phyloP scores from a whole-genome alignment of 345 rosid species.

The Populus deltoides region DNA sequence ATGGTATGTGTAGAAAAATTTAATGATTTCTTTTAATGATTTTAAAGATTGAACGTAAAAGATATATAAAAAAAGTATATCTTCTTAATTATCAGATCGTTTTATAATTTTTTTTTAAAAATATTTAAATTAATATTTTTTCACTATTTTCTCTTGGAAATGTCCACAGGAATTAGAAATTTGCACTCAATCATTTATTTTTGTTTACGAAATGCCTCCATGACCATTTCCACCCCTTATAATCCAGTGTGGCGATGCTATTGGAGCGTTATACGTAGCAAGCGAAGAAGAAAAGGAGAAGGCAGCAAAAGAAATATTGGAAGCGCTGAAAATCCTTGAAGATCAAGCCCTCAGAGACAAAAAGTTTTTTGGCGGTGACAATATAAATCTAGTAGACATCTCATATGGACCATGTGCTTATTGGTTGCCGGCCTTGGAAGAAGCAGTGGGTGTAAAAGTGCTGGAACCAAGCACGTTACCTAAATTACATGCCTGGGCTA shows the following conservation, averaged over 20 bases:
- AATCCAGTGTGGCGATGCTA: not conserved
- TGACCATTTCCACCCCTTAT: not conserved
- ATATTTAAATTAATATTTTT: too few species aligned
- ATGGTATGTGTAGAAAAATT: too few species aligned
- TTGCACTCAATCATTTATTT: not conserved
- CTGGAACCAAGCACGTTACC: slow-evolving; percentile 9
- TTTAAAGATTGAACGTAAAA: too few species aligned
- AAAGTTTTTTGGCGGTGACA: slow-evolving; percentile 8
- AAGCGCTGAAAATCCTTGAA: slow-evolving; percentile 3
- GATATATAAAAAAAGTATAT: too few species aligned
- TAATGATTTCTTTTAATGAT: too few species aligned
- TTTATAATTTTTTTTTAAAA: too few species aligned
- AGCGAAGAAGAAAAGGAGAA: slow-evolving; percentile 1
- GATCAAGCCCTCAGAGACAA: slow-evolving; percentile 10
- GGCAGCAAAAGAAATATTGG: not conserved
- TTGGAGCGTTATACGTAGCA: not conserved
- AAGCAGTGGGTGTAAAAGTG: not conserved
- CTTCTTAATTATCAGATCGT: too few species aligned
- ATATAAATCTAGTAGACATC: slow-evolving; percentile 2
- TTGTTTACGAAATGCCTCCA: not conserved
- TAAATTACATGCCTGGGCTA: slow-evolving; percentile 5
- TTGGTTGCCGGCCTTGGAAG: slow-evolving; percentile 1
- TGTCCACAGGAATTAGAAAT: too few species aligned
- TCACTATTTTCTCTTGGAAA: too few species aligned
- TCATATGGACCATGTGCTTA: not conserved